Conservation (phyloP, 1,284 basidiomycete species). For the Schizophyllum commune region DNA sequence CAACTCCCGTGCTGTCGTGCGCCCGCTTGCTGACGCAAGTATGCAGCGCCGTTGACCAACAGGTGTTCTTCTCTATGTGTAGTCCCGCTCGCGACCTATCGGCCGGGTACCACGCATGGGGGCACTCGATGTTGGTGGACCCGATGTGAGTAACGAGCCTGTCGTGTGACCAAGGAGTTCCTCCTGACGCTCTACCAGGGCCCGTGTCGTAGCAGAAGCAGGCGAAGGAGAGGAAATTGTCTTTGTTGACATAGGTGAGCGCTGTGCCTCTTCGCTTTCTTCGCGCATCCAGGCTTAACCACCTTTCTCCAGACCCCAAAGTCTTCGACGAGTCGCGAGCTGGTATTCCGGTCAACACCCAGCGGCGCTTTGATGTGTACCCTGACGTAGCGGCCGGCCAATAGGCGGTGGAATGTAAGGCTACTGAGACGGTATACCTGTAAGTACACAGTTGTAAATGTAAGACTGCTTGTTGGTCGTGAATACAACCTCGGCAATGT, state of each 20-base stretch:
- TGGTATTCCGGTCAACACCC: slow-evolving; percentile 83
- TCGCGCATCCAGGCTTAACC: too few species aligned
- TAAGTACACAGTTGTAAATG: too few species aligned
- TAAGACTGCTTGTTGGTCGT: too few species aligned
- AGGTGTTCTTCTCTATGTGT: slow-evolving; percentile 93
- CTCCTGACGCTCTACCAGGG: slow-evolving; percentile 40
- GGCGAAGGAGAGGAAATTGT: slow-evolving; percentile 78
- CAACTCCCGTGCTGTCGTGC: not conserved
- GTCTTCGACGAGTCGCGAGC: slow-evolving; percentile 61
- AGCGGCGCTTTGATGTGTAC: slow-evolving; percentile 91
- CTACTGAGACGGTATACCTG: too few species aligned
- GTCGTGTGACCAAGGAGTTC: not conserved
- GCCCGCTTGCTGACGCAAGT: not conserved
- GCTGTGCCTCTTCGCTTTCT: not conserved
- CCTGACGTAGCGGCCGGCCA: slow-evolving; percentile 43
- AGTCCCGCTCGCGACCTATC: slow-evolving; percentile 86
- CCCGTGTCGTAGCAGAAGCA: slow-evolving; percentile 73
- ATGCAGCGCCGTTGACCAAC: slow-evolving; percentile 87
- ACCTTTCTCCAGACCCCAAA: slow-evolving; percentile 55
- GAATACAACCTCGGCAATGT: too few species aligned
- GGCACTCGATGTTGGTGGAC: slow-evolving; percentile 85
- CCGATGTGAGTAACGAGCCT: slow-evolving; percentile 58
- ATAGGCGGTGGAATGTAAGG: too few species aligned
- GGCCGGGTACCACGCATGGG: slow-evolving; percentile 89
- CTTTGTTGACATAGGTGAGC: slow-evolving; percentile 76